Conservation (phyloP, 1,284 basidiomycete genomes). For the Moesziomyces antarcticus region DNA sequence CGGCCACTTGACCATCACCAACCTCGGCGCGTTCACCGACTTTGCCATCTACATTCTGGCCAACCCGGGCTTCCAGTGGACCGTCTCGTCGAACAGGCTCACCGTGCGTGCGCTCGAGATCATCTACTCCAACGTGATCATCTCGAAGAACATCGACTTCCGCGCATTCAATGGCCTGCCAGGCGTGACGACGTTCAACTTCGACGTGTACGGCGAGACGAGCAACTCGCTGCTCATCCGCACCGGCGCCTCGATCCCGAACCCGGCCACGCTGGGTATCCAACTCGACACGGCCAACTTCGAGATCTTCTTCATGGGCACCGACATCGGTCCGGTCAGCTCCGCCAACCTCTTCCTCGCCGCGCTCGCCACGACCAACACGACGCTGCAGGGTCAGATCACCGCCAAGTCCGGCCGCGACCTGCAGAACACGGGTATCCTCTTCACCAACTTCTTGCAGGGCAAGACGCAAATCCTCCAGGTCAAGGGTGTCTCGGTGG, state of each 20-base stretch:
- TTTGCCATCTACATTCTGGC: constrained; percentile 78
- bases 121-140: constrained; percentile 76
- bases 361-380: constrained; percentile 71
- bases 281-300: constrained; percentile 78
- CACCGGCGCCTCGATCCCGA: constrained; percentile 77
- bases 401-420: constrained; percentile 72
- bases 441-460: constrained; percentile 78
- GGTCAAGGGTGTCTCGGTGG: constrained; percentile 75
- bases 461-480: constrained; percentile 76
- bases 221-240: constrained; percentile 78
- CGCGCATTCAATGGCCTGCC: constrained; percentile 79
- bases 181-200: constrained; percentile 75
- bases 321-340: constrained; percentile 70
- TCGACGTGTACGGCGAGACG: constrained; percentile 73
- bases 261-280: constrained; percentile 77
- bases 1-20: constrained; percentile 65
- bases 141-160: constrained; percentile 76
- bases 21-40: constrained; percentile 72
- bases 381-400: constrained; percentile 76
- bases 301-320: constrained; percentile 70
- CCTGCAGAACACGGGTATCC: constrained; percentile 73
- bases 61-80: constrained; percentile 78
- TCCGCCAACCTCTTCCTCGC: constrained; percentile 72
- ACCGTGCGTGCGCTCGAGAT: constrained; percentile 77
- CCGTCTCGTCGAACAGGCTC: constrained; percentile 75